Conservation (phyloP, 1,139 yeast species). For the Suhomyces yuchorum region DNA sequence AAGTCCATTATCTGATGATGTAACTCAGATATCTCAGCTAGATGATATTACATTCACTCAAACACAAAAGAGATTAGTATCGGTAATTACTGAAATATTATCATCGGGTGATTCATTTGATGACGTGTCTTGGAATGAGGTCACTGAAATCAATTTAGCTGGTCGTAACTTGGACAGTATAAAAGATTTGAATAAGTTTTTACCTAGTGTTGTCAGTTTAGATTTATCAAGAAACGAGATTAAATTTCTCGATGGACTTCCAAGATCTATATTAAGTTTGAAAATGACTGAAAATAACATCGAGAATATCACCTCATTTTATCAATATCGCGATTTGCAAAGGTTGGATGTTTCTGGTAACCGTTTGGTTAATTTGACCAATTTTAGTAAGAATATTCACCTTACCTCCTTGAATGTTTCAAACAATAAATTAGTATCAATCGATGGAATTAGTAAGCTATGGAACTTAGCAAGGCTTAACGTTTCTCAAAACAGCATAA, state of each 20-base stretch:
- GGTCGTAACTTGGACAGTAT: slow-evolving; percentile 38
- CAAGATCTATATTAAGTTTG: slow-evolving; percentile 38
- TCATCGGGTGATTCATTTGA: slow-evolving; percentile 27
- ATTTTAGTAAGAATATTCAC: slow-evolving; percentile 38
- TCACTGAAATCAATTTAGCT: slow-evolving; percentile 40
- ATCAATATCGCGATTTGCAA: slow-evolving; percentile 44
- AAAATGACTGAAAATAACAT: slow-evolving; percentile 41
- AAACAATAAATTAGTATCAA: slow-evolving; percentile 33
- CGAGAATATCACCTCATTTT: slow-evolving; percentile 45
- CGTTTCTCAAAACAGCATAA: slow-evolving; percentile 44
- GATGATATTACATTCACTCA: slow-evolving; percentile 54
- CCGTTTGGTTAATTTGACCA: slow-evolving; percentile 34
- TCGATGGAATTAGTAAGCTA: slow-evolving; percentile 44
- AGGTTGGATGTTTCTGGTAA: slow-evolving; percentile 45
- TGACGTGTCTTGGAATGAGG: slow-evolving; percentile 45
- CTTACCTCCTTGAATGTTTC: slow-evolving; percentile 37
- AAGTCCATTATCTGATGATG: slow-evolving; percentile 31
- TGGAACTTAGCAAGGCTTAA: slow-evolving; percentile 45
- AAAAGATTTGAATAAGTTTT: slow-evolving; percentile 45
- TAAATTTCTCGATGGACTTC: slow-evolving; percentile 52
- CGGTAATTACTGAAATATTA: slow-evolving; percentile 49
- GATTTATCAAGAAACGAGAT: slow-evolving; percentile 47
- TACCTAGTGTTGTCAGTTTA: slow-evolving; percentile 44
- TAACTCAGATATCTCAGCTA: slow-evolving; percentile 45
- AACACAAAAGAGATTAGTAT: slow-evolving; percentile 46